phyloP scores from a whole-genome alignment of 2,329 filamentous ascomycete genomes.

The Teratosphaeria viscida region DNA sequence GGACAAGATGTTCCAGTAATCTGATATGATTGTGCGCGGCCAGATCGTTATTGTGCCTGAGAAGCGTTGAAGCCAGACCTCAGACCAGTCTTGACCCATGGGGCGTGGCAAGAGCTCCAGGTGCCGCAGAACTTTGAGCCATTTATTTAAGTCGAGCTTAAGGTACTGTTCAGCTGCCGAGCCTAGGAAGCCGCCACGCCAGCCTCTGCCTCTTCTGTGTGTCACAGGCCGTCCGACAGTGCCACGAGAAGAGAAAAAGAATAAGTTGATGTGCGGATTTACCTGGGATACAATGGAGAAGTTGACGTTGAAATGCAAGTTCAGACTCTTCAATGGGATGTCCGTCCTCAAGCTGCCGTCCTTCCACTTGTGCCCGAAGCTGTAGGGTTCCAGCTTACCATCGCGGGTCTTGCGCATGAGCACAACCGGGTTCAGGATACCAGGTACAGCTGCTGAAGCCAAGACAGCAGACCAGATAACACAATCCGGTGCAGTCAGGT shows the following conservation, averaged over 20 bases:
- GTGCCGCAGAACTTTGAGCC: conserved; percentile 88
- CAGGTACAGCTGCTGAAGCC: conserved; percentile 88
- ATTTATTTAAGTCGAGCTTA: conserved; percentile 94
- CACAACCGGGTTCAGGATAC: conserved; percentile 89
- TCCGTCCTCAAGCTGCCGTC: conserved; percentile 90
- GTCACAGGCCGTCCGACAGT: conserved; percentile 88
- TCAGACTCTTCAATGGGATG: conserved; percentile 86
- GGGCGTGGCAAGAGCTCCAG: conserved; percentile 84
- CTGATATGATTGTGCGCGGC: conserved; percentile 68
- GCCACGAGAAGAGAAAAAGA: conserved; percentile 94
- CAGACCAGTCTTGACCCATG: conserved; percentile 89
- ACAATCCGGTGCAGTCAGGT: conserved; percentile 88
- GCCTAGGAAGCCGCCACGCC: conserved; percentile 90
- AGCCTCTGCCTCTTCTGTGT: conserved; percentile 83
- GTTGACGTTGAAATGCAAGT: conserved; percentile 96
- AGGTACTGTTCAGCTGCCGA: conserved; percentile 88
- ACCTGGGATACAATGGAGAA: conserved; percentile 84
- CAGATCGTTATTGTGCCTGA: conserved; percentile 92
- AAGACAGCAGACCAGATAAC: conserved; percentile 97
- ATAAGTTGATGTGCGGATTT: conserved; percentile 95
- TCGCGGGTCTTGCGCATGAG: conserved; percentile 76
- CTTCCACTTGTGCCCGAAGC: conserved; percentile 99
- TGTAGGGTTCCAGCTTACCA: conserved; percentile 74
- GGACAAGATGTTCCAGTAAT: conserved; percentile 77
- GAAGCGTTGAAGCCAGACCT: conserved; percentile 93